These are phyloP conservation scores for Elsinoe perseae DNA, from an alignment of 2,329 filamentous ascomycete genomes.

Conservation along the genomic window DNA sequence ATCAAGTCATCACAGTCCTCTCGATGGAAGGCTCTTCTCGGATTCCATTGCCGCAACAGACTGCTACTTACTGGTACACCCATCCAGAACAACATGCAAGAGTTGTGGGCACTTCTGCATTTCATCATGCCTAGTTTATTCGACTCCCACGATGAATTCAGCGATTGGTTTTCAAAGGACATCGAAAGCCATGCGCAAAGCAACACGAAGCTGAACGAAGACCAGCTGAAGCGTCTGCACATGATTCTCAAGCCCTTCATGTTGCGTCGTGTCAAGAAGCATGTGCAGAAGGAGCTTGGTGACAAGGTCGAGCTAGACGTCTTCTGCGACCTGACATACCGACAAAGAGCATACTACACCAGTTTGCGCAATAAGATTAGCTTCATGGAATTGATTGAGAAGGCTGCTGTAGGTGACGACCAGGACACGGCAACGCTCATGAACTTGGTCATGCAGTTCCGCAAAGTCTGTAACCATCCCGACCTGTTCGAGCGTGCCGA, in stretches of 20 bases:
- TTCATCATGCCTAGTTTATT: slow-evolving; percentile 99
- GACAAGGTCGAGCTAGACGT: slow-evolving; percentile 98
- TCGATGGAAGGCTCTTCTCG: slow-evolving; percentile 89
- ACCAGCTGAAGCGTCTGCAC: slow-evolving; percentile 90
- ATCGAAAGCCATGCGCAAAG: slow-evolving; percentile 98
- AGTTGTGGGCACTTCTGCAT: slow-evolving; percentile 92
- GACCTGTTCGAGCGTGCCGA: slow-evolving; percentile 95
- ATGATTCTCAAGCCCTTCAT: slow-evolving; percentile 99
- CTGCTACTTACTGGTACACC: slow-evolving; percentile 91
- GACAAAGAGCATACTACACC: slow-evolving; percentile 86
- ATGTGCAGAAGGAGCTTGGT: slow-evolving; percentile 96
- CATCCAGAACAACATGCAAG: slow-evolving; percentile 99
- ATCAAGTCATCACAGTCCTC: slow-evolving; percentile 98
- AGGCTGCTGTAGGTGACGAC: slow-evolving; percentile 87
- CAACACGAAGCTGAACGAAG: slow-evolving; percentile 98
- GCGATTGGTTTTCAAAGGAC: slow-evolving; percentile 89
- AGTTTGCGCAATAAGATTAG: slow-evolving; percentile 95
- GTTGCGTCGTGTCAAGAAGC: slow-evolving; percentile 98
- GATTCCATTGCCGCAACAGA: slow-evolving; percentile 91
- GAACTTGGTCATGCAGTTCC: slow-evolving; percentile 99
- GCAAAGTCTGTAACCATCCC: slow-evolving; percentile 97
- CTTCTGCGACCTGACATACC: slow-evolving; percentile 93
- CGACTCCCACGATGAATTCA: slow-evolving; percentile 87
- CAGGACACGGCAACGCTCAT: slow-evolving; percentile 92
- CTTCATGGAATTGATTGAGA: slow-evolving; percentile 97